A percentile compares a stretch with the other conserved stretches of the same genome.
These are phyloP conservation scores for Exserohilum rostratum DNA, from an alignment of 2,329 filamentous ascomycete genomes.

Conservation along the genomic window DNA sequence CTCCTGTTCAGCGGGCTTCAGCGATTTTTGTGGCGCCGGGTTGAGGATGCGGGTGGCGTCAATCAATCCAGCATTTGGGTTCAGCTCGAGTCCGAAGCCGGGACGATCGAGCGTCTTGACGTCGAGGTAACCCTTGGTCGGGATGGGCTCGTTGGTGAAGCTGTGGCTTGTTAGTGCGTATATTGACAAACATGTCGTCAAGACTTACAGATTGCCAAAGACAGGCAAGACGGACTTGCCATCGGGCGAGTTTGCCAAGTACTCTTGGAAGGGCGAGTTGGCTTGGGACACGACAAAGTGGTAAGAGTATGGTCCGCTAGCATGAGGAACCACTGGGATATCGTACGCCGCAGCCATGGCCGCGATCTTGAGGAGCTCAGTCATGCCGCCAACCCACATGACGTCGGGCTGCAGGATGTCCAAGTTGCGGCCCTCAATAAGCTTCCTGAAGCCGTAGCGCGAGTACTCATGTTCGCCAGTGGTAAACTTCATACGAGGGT, in stretches of 20 bases:
- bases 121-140: conserved; percentile 76
- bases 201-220: conserved; percentile 90
- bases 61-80: conserved; percentile 79
- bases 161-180: not conserved
- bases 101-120: conserved; percentile 83
- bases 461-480: conserved; percentile 97
- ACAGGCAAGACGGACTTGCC: conserved; percentile 89
- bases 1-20: conserved; percentile 41
- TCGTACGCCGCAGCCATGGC: conserved; percentile 92
- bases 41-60: conserved; percentile 75
- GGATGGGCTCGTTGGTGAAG: conserved; percentile 17
- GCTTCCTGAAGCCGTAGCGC: conserved; percentile 90
- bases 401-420: conserved; percentile 96
- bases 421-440: conserved; percentile 87
- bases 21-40: conserved; percentile 60
- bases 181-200: conserved; percentile 39
- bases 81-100: conserved; percentile 87
- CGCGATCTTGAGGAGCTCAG: conserved; percentile 86
- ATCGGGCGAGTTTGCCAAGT: conserved; percentile 90
- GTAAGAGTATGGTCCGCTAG: conserved; percentile 92
- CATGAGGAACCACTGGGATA: conserved; percentile 93
- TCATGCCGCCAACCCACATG: conserved; percentile 96
- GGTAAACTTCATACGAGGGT: conserved; percentile 90
- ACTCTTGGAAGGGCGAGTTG: conserved; percentile 95
- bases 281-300: conserved; percentile 94